Base-by-base conservation (phyloP, 331 rosid species). In the Pyrus hybrid region DNA sequence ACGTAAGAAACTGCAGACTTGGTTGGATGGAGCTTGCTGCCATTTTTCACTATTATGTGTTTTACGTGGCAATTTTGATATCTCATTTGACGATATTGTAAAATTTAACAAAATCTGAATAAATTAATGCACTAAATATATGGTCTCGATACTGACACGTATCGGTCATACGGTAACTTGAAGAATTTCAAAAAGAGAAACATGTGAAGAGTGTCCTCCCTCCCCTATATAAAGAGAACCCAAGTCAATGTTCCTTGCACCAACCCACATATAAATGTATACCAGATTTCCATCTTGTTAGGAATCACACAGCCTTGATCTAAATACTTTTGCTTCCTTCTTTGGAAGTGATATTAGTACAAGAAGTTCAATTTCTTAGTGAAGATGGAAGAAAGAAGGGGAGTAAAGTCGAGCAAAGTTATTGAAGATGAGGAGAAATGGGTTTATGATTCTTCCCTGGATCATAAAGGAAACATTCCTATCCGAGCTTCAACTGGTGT, bases 371-470 rank as follows among this genome's bases (percentile, higher is more conserved):
- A 17, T 51, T 51, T 58, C 68, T n/a, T 25, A 10, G 76, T 20
- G 76, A 60, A 33, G 26, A 73, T 73, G 69, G 69, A 10, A 25
- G 77, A 62, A 20, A 73, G 60, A 13, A 61, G 14, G 61, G 77
- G 77, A 61, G 64, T 68, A 47, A 75, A 72, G 66, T 45, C 80
- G 70, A 79, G 57, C 17, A 13, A 68, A 61, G 83, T 79, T 41
- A 33, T 23, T 29, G 82, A 81, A 30, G 84, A 82, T 35, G 80
- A 85, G 67, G 82, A 80, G 63, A 82, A 72, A 63, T 88, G 88
- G 91, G 97, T 93, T 80, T 75, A 77, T 78, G 98, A 93, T 88
- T 91, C 97, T 88, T 93, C 97, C 22, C 65, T 90, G 20, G 98
- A 93, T 86, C 90, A 88, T 68, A 84, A 85, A 81, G 95, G 97